Evolutionary conservation across 306 rosid species (phyloP).

Genomic region (Trifolium pratense): DNA sequence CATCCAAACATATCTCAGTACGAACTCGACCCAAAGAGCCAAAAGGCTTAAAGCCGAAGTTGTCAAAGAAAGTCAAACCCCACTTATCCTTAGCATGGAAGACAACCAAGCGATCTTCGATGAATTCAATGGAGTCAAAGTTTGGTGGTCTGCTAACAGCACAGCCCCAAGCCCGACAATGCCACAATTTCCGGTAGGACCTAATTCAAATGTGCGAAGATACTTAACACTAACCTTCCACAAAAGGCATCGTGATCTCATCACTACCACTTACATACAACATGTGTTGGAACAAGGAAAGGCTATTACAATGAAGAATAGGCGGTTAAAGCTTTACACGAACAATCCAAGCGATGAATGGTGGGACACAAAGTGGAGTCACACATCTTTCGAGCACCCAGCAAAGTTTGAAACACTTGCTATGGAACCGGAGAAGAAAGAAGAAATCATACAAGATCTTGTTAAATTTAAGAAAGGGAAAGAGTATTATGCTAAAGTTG

Average conservation of each 20-base stretch:
- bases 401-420: slow-evolving; percentile 55
- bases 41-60: slow-evolving; percentile 1
- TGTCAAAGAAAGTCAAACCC: slow-evolving; percentile 46
- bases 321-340: background rate
- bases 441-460: slow-evolving; percentile 56
- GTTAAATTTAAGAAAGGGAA: slow-evolving; percentile 52
- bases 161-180: no score
- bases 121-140: slow-evolving; percentile 43
- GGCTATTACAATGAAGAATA: background rate
- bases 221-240: background rate
- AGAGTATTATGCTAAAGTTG: slow-evolving; percentile 61
- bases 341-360: slow-evolving; percentile 36
- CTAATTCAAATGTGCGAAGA: background rate
- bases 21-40: slow-evolving; percentile 13
- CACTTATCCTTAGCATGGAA: slow-evolving; percentile 48
- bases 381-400: slow-evolving; percentile 66
- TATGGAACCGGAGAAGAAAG: slow-evolving; percentile 55
- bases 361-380: slow-evolving; percentile 52
- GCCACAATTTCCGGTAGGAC: background rate
- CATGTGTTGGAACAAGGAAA: slow-evolving; percentile 21
- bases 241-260: background rate
- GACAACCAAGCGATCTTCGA: slow-evolving; percentile 57
- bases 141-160: slow-evolving; percentile 50
- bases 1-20: slow-evolving; percentile 50
- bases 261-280: background rate